These are phyloP conservation scores for Aspergillus novoparasiticus DNA, from an alignment of 2,329 filamentous ascomycete genomes.

Conservation along the genomic window DNA sequence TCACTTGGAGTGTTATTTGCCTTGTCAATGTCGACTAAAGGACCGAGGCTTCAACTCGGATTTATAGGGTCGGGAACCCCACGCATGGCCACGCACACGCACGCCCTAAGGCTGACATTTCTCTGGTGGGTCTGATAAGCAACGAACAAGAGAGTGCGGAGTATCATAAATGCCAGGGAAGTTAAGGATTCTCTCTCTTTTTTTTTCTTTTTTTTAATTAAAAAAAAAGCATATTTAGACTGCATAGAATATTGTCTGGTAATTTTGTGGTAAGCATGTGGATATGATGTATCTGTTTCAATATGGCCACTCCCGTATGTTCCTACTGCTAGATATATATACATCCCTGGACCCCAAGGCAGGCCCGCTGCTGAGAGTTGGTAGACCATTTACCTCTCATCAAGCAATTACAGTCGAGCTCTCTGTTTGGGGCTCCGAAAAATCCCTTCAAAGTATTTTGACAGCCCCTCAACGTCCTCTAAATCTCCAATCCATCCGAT, in stretches of 20 bases:
- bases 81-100: background rate
- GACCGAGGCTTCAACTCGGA: background rate
- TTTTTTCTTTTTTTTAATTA: no score
- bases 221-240: no score
- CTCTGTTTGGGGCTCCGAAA: slow-evolving; percentile 7
- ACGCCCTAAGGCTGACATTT: background rate
- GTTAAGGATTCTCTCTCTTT: background rate
- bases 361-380: background rate
- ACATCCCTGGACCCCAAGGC: no score
- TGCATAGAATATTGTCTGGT: no score
- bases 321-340: no score
- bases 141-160: background rate
- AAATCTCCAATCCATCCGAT: slow-evolving; percentile 32
- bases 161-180: no score
- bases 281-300: no score
- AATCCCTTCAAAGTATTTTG: slow-evolving; percentile 26
- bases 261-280: no score
- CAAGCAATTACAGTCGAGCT: background rate
- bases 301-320: no score
- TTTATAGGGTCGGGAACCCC: background rate
- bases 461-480: slow-evolving; percentile 25
- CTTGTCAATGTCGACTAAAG: background rate
- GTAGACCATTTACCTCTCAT: background rate
- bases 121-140: background rate
- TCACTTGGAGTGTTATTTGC: background rate